Conservation (phyloP, 495 filamentous ascomycete genomes). For the Copromyces sp. region DNA sequence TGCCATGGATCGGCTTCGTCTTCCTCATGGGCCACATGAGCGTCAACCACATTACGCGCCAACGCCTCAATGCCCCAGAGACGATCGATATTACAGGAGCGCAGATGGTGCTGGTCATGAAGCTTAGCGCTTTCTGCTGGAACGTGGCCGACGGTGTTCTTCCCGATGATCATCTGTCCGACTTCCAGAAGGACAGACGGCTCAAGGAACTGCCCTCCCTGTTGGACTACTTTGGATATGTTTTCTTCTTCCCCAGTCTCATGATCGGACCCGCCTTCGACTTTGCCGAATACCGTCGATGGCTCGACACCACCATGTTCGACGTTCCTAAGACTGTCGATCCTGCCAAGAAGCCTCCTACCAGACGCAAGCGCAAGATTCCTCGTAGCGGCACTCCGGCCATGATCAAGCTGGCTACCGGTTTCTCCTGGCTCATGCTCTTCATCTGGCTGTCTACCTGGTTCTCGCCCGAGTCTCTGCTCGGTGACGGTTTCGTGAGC, state of each 20-base stretch:
- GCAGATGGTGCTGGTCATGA: conserved; percentile 98
- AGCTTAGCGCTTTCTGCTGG: conserved; percentile 96
- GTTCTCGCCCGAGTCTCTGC: conserved; percentile 47
- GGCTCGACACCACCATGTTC: conserved; percentile 93
- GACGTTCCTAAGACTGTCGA: conserved; percentile 70
- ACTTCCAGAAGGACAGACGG: conserved; percentile 75
- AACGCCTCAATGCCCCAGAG: conserved; percentile 52
- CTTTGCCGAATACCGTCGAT: conserved; percentile 80
- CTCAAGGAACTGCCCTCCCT: conserved; percentile 60
- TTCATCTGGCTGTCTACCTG: conserved; percentile 71
- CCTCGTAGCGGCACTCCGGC: conserved; percentile 85
- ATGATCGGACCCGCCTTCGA: conserved; percentile 88
- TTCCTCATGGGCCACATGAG: conserved; percentile 97
- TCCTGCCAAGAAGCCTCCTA: conserved; percentile 68
- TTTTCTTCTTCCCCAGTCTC: conserved; percentile 88
- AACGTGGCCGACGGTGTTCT: conserved; percentile 86
- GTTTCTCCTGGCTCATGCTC: conserved; percentile 65
- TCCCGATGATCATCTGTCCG: conserved; percentile 67
- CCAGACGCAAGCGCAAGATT: conserved; percentile 88
- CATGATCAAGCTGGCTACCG: conserved; percentile 58
- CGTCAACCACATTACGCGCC: conserved; percentile 73
- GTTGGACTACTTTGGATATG: conserved; percentile 78
- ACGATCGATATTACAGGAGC: conserved; percentile 85
- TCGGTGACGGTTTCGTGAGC: conserved; percentile 46
- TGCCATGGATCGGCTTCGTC: conserved; percentile 95